Base-by-base conservation (phyloP, 139 green algal species). In the Eudorina sp. region DNA sequence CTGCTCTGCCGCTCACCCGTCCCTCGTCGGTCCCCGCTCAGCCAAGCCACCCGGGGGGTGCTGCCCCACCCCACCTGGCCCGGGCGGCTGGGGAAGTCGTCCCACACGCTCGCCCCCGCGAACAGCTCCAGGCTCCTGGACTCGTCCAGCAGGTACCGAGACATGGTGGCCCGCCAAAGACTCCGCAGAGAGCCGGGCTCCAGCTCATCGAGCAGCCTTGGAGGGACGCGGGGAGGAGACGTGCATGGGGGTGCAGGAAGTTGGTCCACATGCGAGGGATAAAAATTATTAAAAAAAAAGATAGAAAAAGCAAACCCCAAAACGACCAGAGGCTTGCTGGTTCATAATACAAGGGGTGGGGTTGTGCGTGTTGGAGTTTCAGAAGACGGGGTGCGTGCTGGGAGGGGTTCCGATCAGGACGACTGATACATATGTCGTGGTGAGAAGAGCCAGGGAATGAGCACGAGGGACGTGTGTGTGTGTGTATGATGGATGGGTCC, bases 41-140 rank as follows among this genome's bases (percentile, higher is more conserved):
- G 13, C 51, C 51, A 58, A 16, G 51, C 13, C 16, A 25, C 51
- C 16, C 51, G 51, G n/a, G n/a, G n/a, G n/a, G n/a, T n/a, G n/a
- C n/a, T n/a, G n/a, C n/a, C n/a, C n/a, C 9, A 21, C 6, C 81
- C 7, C 36, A 94, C 89, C 88, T 94, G 36, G 8, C 88, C 92
- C n/a, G 92, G 90, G 5, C 43, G 31, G 27, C 55, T 45, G 3
- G 93, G 93, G 38, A 94, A 92, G 74, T 94, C 82, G 43, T 92
- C 68, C 68, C 83, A 90, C 14, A 95, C 69, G 64, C 76, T 87
- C 68, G 84, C 91, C 14, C 80, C 86, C 0, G 72, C 25, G 36
- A 92, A 88, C 18, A 95, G 73, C 85, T 94, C 77, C 66, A 84
- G 13, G 0, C 80, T 86, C 0, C 77, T 45, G 0, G 16, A 73